Percentiles rank a stretch among this genome's conserved stretches.
Evolutionary conservation across 179 eudicot species (phyloP).

Genomic region (Spergularia azorica): DNA sequence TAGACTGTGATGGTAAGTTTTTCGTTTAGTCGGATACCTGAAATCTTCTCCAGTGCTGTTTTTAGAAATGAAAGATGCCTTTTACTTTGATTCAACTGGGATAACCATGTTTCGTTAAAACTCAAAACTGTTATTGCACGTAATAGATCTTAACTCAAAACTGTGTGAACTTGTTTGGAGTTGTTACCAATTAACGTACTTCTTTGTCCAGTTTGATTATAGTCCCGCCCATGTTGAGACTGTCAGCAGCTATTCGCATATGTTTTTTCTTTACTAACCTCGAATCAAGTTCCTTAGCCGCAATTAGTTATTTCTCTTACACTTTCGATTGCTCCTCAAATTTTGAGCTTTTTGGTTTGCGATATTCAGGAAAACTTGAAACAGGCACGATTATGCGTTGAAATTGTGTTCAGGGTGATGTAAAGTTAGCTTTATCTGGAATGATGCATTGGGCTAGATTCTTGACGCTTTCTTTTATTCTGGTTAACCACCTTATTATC

Average conservation of each 20-base stretch:
- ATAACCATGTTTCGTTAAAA: not conserved
- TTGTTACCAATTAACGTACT: not conserved
- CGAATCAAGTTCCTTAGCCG: not conserved
- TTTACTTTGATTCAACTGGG: not conserved
- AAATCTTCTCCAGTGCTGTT: not conserved
- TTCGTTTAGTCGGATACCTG: constrained; percentile 7
- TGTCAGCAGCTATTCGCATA: not conserved
- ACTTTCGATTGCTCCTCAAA: not conserved
- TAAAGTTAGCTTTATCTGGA: not conserved
- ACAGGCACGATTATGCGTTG: too few relatives aligned
- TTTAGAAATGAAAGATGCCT: constrained; percentile 3
- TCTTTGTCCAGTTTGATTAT: not conserved
- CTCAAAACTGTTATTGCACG: not conserved
- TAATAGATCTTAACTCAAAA: not conserved
- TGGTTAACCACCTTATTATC: not conserved
- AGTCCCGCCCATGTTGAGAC: not conserved
- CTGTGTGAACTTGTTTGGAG: not conserved
- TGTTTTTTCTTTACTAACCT: not conserved
- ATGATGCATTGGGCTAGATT: not conserved
- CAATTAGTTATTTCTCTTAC: not conserved
- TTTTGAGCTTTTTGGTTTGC: not conserved
- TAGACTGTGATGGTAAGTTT: constrained; percentile 84
- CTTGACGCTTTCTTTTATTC: not conserved
- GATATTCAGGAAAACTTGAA: not conserved
- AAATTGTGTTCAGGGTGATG: not conserved